Base-by-base conservation (phyloP, 176 grass and related monocot species). In the Aechmea fasciata region DNA sequence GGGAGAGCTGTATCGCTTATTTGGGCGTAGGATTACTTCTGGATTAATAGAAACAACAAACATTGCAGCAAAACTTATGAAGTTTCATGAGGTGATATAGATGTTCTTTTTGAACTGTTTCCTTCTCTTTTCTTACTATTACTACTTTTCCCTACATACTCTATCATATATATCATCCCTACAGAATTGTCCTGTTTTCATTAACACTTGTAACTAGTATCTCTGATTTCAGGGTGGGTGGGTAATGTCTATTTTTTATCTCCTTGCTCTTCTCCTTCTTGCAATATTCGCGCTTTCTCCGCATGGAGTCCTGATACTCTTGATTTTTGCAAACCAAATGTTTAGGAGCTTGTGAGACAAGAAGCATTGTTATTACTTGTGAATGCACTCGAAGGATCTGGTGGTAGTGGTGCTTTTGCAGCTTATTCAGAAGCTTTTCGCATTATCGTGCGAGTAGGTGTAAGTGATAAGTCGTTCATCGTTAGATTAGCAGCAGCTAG, bases 341-440 rank as follows among this genome's bases (percentile, higher is more conserved):
- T 51, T 66, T 73, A 96, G 93, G 93, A 96, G 71, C 92, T 89
- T 78, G 88, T 96, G 48, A 96, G 88, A 72, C 86, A 92, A 90
- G 86, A 92, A 85, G 89, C 94, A 66, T 76, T 97, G 63, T 77
- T 85, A 69, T 87, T 97, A 75, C 86, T 97, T 82, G 89, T 90
- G 70, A 87, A 92, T 83, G 89, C 94, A 81, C 75, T 92, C 77
- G 88, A 90, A 83, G 94, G 94, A 26, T 87, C 75, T 74, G 89
- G 86, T 71, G 94, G 94, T 66, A 87, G 84, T 26, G 89, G 82
- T 51, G 52, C 70, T 12, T 75, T 66, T 79, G 73, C 84, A 78
- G 86, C 89, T 76, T 92, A 92, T 77, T 78, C 79, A 70, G 94
- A 97, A 59, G 83, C 89, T 79, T 92, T 87, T 73, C 84, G 94